A percentile compares a stretch with the other conserved stretches of the same genome.
Evolutionary conservation across 2,329 filamentous ascomycete genomes (phyloP).

Genomic region (Pyrenophora teres): DNA sequence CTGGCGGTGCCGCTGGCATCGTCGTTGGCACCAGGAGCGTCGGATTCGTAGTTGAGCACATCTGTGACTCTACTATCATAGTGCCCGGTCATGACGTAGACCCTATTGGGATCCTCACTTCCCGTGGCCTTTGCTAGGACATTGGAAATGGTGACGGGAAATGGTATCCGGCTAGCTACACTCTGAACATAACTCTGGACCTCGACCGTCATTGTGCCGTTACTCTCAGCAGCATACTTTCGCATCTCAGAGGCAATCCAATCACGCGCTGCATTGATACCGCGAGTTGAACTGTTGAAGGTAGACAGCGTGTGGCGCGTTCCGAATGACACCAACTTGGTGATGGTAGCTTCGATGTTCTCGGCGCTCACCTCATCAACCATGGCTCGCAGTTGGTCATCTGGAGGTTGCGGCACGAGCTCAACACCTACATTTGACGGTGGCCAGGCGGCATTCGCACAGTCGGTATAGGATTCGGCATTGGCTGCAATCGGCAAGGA

Average conservation of each 20-base stretch:
- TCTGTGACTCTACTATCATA: slow-evolving; percentile 61
- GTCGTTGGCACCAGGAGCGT: slow-evolving; percentile 63
- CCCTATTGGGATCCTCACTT: slow-evolving; percentile 52
- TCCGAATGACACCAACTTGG: slow-evolving; percentile 61
- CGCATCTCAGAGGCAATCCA: slow-evolving; percentile 60
- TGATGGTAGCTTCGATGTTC: slow-evolving; percentile 57
- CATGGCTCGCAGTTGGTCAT: slow-evolving; percentile 48
- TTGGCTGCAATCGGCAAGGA: slow-evolving; percentile 39
- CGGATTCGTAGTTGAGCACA: slow-evolving; percentile 56
- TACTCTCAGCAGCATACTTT: slow-evolving; percentile 53
- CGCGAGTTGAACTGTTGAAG: slow-evolving; percentile 57
- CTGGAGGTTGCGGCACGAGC: slow-evolving; percentile 49
- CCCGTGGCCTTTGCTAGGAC: slow-evolving; percentile 57
- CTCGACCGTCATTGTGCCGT: slow-evolving; percentile 58
- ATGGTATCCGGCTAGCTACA: slow-evolving; percentile 54
- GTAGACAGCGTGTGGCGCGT: slow-evolving; percentile 62
- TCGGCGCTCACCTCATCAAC: slow-evolving; percentile 48
- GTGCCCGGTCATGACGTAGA: slow-evolving; percentile 61
- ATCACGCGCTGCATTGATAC: slow-evolving; percentile 62
- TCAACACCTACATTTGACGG: slow-evolving; percentile 45
- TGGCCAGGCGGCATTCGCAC: slow-evolving; percentile 50
- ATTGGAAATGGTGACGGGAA: slow-evolving; percentile 60
- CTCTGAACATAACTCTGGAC: slow-evolving; percentile 59
- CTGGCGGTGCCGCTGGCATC: slow-evolving; percentile 61
- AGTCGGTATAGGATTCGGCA: slow-evolving; percentile 38